phyloP scores from a whole-genome alignment of 352 stramenopile genomes.

The Globisporangium heterothallicum region DNA sequence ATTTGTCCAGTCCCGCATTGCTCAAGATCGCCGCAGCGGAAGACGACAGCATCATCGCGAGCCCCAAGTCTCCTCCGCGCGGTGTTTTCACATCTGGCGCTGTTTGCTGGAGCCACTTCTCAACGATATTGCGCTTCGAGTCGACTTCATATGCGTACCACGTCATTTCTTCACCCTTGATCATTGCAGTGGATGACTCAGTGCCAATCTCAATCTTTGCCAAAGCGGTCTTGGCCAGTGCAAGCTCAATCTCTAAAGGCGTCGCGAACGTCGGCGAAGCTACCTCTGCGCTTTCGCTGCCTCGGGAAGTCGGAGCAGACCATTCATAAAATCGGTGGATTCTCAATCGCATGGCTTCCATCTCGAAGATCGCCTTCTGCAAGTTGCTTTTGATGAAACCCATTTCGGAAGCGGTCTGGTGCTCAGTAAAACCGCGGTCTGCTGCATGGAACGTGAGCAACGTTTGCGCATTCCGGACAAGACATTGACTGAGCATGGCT shows the following conservation, averaged over 20 bases:
- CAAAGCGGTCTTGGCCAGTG: slow-evolving; percentile 29
- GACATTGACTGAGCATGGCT: not conserved
- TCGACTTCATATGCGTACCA: slow-evolving; percentile 55
- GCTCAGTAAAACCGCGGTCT: not conserved
- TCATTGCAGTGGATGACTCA: slow-evolving; percentile 19
- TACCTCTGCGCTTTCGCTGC: not conserved
- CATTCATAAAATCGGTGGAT: slow-evolving; percentile 1
- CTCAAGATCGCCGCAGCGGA: slow-evolving; percentile 16
- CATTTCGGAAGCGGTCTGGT: not conserved
- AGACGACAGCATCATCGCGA: slow-evolving; percentile 25
- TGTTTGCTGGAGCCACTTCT: slow-evolving; percentile 68
- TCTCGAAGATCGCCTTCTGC: not conserved
- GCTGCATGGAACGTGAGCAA: not conserved
- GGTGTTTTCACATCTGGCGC: slow-evolving; percentile 14
- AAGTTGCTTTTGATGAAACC: slow-evolving; percentile 1
- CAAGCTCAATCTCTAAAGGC: slow-evolving; percentile 26
- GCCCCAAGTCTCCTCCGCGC: slow-evolving; percentile 16
- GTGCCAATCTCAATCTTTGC: slow-evolving; percentile 30
- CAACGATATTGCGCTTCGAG: slow-evolving; percentile 41
- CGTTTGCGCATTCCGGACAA: slow-evolving; percentile 2
- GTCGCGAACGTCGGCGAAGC: not conserved
- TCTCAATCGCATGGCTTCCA: not conserved
- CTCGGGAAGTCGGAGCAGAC: not conserved
- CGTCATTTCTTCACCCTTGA: slow-evolving; percentile 56
- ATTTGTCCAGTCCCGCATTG: slow-evolving; percentile 14